A percentile compares a stretch with the other conserved stretches of the same genome.
These are phyloP conservation scores for Penicillium robsamsonii DNA, from an alignment of 495 filamentous ascomycete species.

Conservation along the genomic window DNA sequence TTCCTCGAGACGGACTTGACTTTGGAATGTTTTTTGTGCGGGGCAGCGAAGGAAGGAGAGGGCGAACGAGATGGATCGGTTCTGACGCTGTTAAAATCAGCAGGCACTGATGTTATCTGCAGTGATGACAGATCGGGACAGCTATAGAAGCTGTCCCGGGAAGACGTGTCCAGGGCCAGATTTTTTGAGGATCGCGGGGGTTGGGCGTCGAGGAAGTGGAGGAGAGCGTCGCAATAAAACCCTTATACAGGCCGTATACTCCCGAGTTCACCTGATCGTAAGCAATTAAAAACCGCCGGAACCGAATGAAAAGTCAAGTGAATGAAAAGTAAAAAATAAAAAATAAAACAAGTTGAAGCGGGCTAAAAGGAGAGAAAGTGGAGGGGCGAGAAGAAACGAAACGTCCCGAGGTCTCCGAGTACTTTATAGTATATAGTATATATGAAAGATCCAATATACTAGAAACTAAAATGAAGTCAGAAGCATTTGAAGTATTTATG, in stretches of 20 bases:
- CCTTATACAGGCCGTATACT: constrained; percentile 13
- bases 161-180: constrained; percentile 46
- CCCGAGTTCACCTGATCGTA: not conserved
- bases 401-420: constrained; percentile 12
- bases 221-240: constrained; percentile 27
- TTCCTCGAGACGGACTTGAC: constrained; percentile 41
- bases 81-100: constrained; percentile 24
- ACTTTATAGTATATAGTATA: not conserved
- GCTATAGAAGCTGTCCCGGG: constrained; percentile 51
- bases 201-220: constrained; percentile 22
- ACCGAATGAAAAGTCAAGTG: constrained; percentile 4
- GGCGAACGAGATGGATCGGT: constrained; percentile 37
- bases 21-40: constrained; percentile 34
- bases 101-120: constrained; percentile 21
- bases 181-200: constrained; percentile 37
- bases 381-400: constrained; percentile 6
- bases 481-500: not conserved
- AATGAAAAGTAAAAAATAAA: constrained; percentile 3
- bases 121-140: constrained; percentile 51
- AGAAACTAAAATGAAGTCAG: too few relatives aligned
- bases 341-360: constrained; percentile 5
- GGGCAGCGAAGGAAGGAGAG: constrained; percentile 32
- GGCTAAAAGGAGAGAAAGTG: constrained; percentile 13
- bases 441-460: not conserved
- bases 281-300: constrained; percentile 1